Conservation (phyloP, 2,329 filamentous ascomycete species). For the Truncatella angustata region DNA sequence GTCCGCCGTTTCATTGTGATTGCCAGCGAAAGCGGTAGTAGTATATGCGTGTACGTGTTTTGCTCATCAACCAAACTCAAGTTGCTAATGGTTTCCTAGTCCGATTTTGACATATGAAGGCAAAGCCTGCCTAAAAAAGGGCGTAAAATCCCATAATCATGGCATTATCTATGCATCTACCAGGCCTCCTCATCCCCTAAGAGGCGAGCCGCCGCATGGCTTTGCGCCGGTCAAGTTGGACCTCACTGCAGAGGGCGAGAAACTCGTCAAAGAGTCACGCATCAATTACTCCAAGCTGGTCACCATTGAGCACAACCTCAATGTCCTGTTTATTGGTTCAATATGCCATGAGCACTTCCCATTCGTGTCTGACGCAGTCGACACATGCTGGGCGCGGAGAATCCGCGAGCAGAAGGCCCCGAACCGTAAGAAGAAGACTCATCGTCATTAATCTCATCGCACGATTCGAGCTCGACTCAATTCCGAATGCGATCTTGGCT, state of each 20-base stretch:
- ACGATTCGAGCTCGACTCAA: no score
- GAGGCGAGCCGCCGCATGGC: slow-evolving; percentile 46
- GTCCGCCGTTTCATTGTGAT: slow-evolving; percentile 56
- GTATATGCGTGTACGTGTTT: slow-evolving; percentile 58
- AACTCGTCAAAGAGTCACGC: slow-evolving; percentile 47
- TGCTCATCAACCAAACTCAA: no score
- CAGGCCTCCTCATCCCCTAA: slow-evolving; percentile 30
- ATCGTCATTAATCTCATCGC: no score
- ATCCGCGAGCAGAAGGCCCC: no score
- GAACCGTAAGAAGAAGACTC: no score
- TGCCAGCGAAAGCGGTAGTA: slow-evolving; percentile 49
- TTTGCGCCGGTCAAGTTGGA: slow-evolving; percentile 44
- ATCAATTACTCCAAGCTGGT: slow-evolving; percentile 58
- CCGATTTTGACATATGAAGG: slow-evolving; percentile 56
- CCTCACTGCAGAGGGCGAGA: slow-evolving; percentile 41
- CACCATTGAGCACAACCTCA: slow-evolving; percentile 57
- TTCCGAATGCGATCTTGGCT: no score
- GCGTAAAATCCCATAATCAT: slow-evolving; percentile 50
- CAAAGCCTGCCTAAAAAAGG: slow-evolving; percentile 51
- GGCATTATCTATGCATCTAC: slow-evolving; percentile 47
- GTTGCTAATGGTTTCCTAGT: slow-evolving; percentile 29
- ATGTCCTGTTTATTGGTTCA: slow-evolving; percentile 55
- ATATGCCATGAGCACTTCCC: slow-evolving; percentile 39
- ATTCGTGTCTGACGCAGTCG: slow-evolving; percentile 42
- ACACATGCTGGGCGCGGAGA: slow-evolving; percentile 51